Evolutionary conservation across 495 filamentous ascomycete species (phyloP).

Genomic region (Penicillium parvum): DNA sequence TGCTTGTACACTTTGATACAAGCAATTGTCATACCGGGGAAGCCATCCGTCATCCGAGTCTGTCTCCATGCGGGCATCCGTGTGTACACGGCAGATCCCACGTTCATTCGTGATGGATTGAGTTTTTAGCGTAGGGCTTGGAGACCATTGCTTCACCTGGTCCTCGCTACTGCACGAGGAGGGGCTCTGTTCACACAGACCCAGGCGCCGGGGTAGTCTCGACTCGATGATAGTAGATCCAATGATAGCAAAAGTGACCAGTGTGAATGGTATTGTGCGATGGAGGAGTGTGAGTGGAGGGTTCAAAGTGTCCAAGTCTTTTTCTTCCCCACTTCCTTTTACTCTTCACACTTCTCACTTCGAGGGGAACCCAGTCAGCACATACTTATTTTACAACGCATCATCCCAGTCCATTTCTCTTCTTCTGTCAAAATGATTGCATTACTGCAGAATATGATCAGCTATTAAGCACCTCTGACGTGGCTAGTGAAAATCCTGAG

Average conservation of each 20-base stretch:
- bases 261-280: too few species aligned
- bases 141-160: conserved; percentile 12
- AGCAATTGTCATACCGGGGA: conserved; percentile 8
- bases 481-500: conserved; percentile 22
- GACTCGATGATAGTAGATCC: conserved; percentile 25
- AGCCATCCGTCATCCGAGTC: not conserved
- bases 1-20: too few species aligned
- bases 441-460: not conserved
- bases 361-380: conserved; percentile 18
- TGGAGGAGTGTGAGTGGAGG: too few species aligned
- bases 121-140: conserved; percentile 12
- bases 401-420: conserved; percentile 9
- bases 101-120: conserved; percentile 10
- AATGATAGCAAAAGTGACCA: conserved; percentile 33
- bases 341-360: conserved; percentile 14
- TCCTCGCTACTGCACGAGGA: too few species aligned
- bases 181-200: conserved; percentile 15
- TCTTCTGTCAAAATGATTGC: conserved; percentile 5
- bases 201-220: conserved; percentile 14
- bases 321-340: too few species aligned
- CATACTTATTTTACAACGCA: conserved; percentile 5
- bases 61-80: conserved; percentile 14
- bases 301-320: too few species aligned
- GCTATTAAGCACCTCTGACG: conserved; percentile 27
- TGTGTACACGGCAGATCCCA: conserved; percentile 7